phyloP scores from a whole-genome alignment of 2,329 filamentous ascomycete genomes.

The Exophiala sp. region DNA sequence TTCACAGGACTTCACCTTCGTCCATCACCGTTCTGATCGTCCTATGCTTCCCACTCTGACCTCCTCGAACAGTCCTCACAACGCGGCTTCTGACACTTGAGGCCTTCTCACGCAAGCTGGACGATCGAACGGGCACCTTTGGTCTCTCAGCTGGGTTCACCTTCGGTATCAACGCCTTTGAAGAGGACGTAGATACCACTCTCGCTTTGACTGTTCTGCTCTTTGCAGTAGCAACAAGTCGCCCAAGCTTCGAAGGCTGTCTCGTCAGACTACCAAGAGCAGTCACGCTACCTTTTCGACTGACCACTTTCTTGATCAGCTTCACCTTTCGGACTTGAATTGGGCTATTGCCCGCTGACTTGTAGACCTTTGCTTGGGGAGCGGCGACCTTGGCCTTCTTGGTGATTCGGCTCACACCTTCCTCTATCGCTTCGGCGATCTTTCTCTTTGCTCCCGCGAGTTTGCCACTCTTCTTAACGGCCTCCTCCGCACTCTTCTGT shows the following conservation, averaged over 20 bases:
- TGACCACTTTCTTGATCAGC: constrained; percentile 14
- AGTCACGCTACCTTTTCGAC: constrained; percentile 8
- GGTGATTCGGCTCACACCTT: constrained; percentile 16
- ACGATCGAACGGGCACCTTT: constrained; percentile 12
- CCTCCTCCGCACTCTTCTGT: constrained; percentile 17
- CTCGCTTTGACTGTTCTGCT: constrained; percentile 12
- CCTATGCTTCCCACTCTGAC: constrained; percentile 13
- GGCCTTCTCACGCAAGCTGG: constrained; percentile 23
- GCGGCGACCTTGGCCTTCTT: constrained; percentile 20
- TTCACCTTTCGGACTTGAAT: constrained; percentile 18
- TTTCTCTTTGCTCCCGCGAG: constrained; percentile 27
- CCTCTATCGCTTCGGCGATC: constrained; percentile 25
- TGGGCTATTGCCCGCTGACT: constrained; percentile 9
- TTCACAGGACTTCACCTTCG: constrained; percentile 5
- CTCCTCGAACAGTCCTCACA: constrained; percentile 21
- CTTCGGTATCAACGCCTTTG: constrained; percentile 21
- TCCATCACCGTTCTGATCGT: constrained; percentile 15
- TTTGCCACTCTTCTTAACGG: constrained; percentile 21
- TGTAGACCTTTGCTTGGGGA: constrained; percentile 11
- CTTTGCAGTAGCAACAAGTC: constrained; percentile 16
- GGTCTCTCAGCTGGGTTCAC: constrained; percentile 1
- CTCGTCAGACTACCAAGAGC: constrained; percentile 9
- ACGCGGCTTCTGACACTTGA: constrained; percentile 23
- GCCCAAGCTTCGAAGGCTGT: constrained; percentile 21
- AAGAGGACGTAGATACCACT: constrained; percentile 21